These are phyloP conservation scores for Cercospora sp. DNA, from an alignment of 2,329 filamentous ascomycete genomes.

Conservation along the genomic window DNA sequence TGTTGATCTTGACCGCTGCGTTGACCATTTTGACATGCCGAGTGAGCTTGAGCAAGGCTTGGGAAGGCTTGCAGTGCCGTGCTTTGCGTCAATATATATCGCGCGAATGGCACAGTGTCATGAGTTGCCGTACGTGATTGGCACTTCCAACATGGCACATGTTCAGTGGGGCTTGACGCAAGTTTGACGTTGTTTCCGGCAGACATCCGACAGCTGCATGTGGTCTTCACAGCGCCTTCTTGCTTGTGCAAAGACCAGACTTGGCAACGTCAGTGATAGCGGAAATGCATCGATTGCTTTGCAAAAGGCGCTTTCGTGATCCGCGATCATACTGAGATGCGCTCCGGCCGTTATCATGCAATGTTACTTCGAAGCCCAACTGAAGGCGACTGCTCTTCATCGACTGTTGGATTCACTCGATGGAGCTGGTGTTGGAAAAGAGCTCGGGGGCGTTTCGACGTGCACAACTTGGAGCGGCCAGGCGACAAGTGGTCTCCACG, in stretches of 20 bases:
- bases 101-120: no score
- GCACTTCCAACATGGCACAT: neutral
- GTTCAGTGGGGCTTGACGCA: neutral
- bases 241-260: neutral
- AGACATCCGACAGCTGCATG: neutral
- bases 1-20: neutral
- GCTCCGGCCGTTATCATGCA: no score
- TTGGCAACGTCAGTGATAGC: neutral
- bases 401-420: neutral
- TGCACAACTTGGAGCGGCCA: slow-evolving; percentile 27
- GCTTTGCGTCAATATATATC: no score
- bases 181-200: neutral
- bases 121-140: no score
- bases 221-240: neutral
- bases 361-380: no score
- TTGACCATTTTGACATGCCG: neutral
- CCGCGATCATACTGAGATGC: neutral
- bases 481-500: slow-evolving; percentile 24
- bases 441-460: neutral
- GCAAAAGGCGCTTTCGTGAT: neutral
- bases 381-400: neutral
- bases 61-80: neutral
- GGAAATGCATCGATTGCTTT: neutral
- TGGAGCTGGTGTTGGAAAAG: neutral
- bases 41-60: neutral